Evolutionary conservation across 148 eudicot species (phyloP), one percentile per base, ranked within the genome.

Genomic region (Rheum nobile): DNA sequence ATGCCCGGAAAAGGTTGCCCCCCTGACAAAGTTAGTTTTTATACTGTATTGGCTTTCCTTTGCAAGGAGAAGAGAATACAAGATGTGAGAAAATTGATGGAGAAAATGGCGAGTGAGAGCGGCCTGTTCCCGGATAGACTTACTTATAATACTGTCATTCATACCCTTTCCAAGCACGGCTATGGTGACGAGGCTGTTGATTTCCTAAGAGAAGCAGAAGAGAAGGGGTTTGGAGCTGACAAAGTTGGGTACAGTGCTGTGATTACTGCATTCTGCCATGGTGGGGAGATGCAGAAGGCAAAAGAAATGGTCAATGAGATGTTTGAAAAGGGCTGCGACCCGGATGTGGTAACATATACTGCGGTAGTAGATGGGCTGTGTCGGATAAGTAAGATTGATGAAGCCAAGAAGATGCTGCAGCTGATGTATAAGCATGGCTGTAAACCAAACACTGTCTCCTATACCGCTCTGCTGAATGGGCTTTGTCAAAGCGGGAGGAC

Each of bases 21-120:
- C 19, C 85, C 85, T 14, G 85, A 83, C 72, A 83, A 83, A 77
- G 83, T 80, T 54, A 83, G 85, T 77, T 83, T 80, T 39, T 83
- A 83, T 71, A 83, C 83, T 14, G 81, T 80, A 61, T 80, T 83
- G 83, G 72, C 77, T 67, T 77, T 74, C 71, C 74, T 83, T 37
- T 80, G 83, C 79, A 80, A 77, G 77, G 83, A 80, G 72, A 80
- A 80, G 73, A 80, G 75, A 67, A 80, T 77, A 71, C 73, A 63
- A 54, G 85, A 83, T 71, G 81, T 80, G 78, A 77, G 73, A 71
- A 78, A 42, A 61, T 47, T 83, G 63, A 71, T 80, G 83, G 80
- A 59, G 59, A 77, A 77, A 76, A 83, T 83, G 85, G 71, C 28
- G 74, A 74, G 67, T 46, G 76, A 77, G 61, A 65, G 72, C 28